A percentile compares a stretch with the other conserved stretches of the same genome.
phyloP scores from a whole-genome alignment of 208 protist species.

The Acanthamoeba healyi region DNA sequence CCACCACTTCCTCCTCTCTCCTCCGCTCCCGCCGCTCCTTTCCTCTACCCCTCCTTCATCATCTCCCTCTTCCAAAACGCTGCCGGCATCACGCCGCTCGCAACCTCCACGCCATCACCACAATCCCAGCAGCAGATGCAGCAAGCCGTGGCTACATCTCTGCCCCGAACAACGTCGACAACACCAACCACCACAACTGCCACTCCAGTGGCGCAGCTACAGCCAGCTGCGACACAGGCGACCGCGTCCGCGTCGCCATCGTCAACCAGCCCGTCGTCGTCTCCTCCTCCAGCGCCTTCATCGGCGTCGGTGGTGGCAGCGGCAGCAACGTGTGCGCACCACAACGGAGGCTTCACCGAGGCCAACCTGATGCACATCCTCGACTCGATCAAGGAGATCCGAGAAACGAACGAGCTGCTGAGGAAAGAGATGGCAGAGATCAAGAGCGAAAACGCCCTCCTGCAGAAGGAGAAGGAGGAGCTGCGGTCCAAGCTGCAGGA shows the following conservation, averaged over 20 bases:
- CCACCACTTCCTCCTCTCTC: conserved; percentile 41
- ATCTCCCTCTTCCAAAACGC: conserved; percentile 63
- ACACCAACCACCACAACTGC: not conserved
- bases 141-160: not conserved
- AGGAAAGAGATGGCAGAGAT: conserved; percentile 48
- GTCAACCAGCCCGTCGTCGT: not conserved
- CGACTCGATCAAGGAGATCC: conserved; percentile 58
- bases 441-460: conserved; percentile 46
- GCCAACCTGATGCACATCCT: conserved; percentile 45
- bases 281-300: not conserved
- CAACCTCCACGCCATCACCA: not conserved
- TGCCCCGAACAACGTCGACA: not conserved
- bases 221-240: not conserved
- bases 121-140: not conserved
- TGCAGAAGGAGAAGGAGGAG: conserved; percentile 59
- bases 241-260: not conserved
- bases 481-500: conserved; percentile 44
- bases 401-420: conserved; percentile 60
- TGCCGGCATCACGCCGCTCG: conserved; percentile 1
- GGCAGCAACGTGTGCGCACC: not conserved
- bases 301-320: not conserved
- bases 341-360: conserved; percentile 25
- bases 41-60: conserved; percentile 58
- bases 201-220: not conserved
- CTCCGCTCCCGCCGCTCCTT: not conserved